Evolutionary conservation across 805 yeast species (phyloP).

Genomic region (Candida maris): DNA sequence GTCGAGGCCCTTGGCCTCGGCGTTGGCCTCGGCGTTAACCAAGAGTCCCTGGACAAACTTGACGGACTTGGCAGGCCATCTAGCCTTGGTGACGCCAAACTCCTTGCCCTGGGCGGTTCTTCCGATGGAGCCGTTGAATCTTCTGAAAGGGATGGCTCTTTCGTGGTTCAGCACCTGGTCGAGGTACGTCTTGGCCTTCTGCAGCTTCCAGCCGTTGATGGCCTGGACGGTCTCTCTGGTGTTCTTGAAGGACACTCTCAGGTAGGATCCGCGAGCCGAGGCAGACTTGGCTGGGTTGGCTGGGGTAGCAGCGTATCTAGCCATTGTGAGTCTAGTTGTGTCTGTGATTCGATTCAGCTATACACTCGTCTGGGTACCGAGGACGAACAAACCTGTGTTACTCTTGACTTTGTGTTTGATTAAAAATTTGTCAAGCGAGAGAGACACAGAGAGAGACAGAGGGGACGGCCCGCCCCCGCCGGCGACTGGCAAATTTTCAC

Average conservation of each 20-base stretch:
- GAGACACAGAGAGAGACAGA: no score
- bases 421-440: slow-evolving; percentile 2
- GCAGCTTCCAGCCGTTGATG: slow-evolving; percentile 95
- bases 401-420: no score
- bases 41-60: slow-evolving; percentile 91
- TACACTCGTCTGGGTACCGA: no score
- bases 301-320: slow-evolving; percentile 99
- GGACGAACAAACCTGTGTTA: no score
- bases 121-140: slow-evolving; percentile 94
- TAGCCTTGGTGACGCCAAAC: slow-evolving; percentile 99
- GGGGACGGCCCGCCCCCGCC: not conserved
- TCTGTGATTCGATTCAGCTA: no score
- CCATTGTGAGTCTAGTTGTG: no score
- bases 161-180: slow-evolving; percentile 95
- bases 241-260: slow-evolving; percentile 99
- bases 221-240: slow-evolving; percentile 99
- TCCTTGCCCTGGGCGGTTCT: slow-evolving; percentile 99
- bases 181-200: slow-evolving; percentile 93
- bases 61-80: slow-evolving; percentile 99
- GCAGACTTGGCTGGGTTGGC: slow-evolving; percentile 99
- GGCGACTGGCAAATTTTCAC: not conserved
- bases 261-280: slow-evolving; percentile 98
- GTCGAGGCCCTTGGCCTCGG: slow-evolving; percentile 98
- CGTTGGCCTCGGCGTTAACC: slow-evolving; percentile 97
- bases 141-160: slow-evolving; percentile 99